A percentile compares a stretch with the other conserved stretches of the same genome.
Conservation (phyloP, 495 filamentous ascomycete genomes). For the Lophiotrema nucula region DNA sequence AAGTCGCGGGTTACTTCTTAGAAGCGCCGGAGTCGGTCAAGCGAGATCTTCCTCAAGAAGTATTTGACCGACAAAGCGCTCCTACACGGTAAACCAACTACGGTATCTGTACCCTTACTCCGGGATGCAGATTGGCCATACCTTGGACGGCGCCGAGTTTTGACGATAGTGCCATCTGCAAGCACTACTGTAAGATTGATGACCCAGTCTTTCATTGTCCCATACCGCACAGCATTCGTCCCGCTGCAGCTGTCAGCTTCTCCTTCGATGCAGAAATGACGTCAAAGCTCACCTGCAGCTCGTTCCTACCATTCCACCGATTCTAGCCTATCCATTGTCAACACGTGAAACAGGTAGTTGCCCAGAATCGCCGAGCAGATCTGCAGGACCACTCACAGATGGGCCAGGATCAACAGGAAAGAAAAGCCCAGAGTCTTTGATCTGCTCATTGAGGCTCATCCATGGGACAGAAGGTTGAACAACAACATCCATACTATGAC, state of each 20-base stretch:
- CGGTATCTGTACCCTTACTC: no score
- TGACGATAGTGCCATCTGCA: slow-evolving; percentile 75
- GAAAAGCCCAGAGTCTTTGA: slow-evolving; percentile 75
- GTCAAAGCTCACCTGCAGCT: slow-evolving; percentile 52
- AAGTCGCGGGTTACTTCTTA: no score
- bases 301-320: slow-evolving; percentile 71
- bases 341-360: slow-evolving; percentile 11
- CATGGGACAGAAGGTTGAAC: slow-evolving; percentile 90
- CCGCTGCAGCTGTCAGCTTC: slow-evolving; percentile 43
- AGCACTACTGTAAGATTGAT: slow-evolving; percentile 77
- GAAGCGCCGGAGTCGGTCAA: no score
- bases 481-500: slow-evolving; percentile 70
- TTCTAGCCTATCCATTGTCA: slow-evolving; percentile 38
- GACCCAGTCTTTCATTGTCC: slow-evolving; percentile 87
- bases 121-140: slow-evolving; percentile 10
- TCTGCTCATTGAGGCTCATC: slow-evolving; percentile 80
- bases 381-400: slow-evolving; percentile 38
- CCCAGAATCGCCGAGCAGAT: slow-evolving; percentile 5
- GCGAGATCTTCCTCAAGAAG: no score
- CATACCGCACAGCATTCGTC: slow-evolving; percentile 78
- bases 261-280: background rate
- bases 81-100: no score
- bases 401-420: slow-evolving; percentile 82
- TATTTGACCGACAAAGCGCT: no score
- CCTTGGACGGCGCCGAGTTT: slow-evolving; percentile 67